phyloP scores from a whole-genome alignment of 768 basidiomycete genomes.

The Rhodocollybia butyracea region DNA sequence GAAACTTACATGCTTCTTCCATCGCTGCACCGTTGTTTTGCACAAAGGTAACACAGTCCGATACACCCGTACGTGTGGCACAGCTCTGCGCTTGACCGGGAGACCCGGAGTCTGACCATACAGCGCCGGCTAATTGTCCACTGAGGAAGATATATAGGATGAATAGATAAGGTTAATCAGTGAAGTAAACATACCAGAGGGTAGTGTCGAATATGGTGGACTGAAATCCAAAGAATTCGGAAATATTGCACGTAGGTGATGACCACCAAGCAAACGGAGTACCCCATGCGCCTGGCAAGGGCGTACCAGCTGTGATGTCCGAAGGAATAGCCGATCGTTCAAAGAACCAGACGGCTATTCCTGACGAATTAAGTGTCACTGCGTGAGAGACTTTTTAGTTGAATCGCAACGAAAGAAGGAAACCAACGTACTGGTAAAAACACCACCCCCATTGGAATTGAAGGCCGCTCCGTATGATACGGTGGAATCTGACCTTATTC shows the following conservation, averaged over 20 bases:
- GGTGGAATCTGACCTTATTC: slow-evolving; percentile 55
- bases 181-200: slow-evolving; percentile 54
- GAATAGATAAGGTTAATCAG: slow-evolving; percentile 12
- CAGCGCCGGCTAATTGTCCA: slow-evolving; percentile 85
- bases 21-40: slow-evolving; percentile 67
- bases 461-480: slow-evolving; percentile 79
- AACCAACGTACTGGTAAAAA: slow-evolving; percentile 73
- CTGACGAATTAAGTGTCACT: slow-evolving; percentile 77
- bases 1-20: slow-evolving; percentile 69
- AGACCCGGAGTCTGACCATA: slow-evolving; percentile 69
- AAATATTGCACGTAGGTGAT: slow-evolving; percentile 69
- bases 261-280: slow-evolving; percentile 78
- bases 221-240: slow-evolving; percentile 75
- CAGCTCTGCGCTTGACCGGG: slow-evolving; percentile 89
- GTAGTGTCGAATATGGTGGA: slow-evolving; percentile 84
- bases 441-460: slow-evolving; percentile 80
- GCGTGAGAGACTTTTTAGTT: not conserved
- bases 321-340: slow-evolving; percentile 68
- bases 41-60: slow-evolving; percentile 79
- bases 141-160: slow-evolving; percentile 29
- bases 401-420: slow-evolving; percentile 11
- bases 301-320: slow-evolving; percentile 68
- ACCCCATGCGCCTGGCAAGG: slow-evolving; percentile 77
- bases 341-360: slow-evolving; percentile 84
- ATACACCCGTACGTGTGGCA: slow-evolving; percentile 75